Evolutionary conservation across 805 yeast species (phyloP).

Genomic region (Candida pseudoglaebosa): DNA sequence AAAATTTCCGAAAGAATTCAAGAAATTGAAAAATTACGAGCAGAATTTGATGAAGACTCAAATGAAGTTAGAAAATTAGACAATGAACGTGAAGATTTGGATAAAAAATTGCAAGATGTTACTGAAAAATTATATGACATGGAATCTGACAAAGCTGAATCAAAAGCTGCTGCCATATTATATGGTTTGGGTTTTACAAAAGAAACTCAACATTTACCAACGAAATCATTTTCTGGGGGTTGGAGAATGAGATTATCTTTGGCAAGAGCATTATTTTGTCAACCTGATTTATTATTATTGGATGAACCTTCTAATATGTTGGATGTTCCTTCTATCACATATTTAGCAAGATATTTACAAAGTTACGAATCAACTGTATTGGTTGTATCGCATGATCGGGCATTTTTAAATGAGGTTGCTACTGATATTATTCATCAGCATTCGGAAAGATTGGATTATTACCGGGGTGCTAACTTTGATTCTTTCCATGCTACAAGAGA

Average conservation of each 20-base stretch:
- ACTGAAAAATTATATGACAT: constrained; percentile 82
- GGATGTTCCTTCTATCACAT: constrained; percentile 98
- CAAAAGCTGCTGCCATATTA: constrained; percentile 91
- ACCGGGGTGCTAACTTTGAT: constrained; percentile 91
- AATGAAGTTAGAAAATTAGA: constrained; percentile 76
- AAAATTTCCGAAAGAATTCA: constrained; percentile 69
- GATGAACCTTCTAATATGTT: constrained; percentile 99
- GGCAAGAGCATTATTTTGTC: constrained; percentile 96
- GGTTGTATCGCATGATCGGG: constrained; percentile 97
- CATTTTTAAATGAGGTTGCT: constrained; percentile 95
- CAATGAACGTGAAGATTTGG: constrained; percentile 85
- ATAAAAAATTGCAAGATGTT: constrained; percentile 70
- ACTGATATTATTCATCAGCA: constrained; percentile 98
- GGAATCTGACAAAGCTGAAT: constrained; percentile 97
- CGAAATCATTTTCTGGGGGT: constrained; percentile 97
- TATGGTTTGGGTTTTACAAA: constrained; percentile 91
- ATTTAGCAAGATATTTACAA: constrained; percentile 83
- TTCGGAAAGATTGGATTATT: constrained; percentile 93
- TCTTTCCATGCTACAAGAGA: constrained; percentile 89
- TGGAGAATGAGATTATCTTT: constrained; percentile 99
- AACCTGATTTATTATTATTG: constrained; percentile 85
- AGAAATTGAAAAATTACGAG: constrained; percentile 67
- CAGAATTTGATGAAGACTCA: constrained; percentile 73
- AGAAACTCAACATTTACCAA: constrained; percentile 77
- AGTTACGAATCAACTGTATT: constrained; percentile 88